Conservation (phyloP, 2,329 filamentous ascomycete species). For the Eutypella sp. region DNA sequence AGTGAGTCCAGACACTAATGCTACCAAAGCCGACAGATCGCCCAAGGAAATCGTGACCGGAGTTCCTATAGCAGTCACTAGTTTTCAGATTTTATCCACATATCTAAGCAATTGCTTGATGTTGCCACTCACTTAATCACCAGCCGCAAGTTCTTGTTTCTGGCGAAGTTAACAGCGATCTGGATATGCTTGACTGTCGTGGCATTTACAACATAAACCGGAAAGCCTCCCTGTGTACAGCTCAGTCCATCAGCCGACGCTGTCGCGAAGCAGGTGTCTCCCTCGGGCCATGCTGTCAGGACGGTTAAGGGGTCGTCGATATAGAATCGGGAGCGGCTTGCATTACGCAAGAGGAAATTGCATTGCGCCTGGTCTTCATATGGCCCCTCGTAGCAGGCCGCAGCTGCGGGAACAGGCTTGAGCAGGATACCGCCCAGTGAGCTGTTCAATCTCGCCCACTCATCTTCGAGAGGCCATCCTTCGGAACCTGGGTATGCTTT, state of each 20-base stretch:
- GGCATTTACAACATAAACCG: slow-evolving; percentile 34
- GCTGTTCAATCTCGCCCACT: slow-evolving; percentile 26
- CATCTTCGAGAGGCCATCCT: slow-evolving; percentile 24
- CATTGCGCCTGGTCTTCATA: slow-evolving; percentile 23
- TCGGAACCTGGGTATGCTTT: slow-evolving; percentile 24
- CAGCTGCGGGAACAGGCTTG: slow-evolving; percentile 25
- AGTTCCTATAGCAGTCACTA: slow-evolving; percentile 30
- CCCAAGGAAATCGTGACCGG: slow-evolving; percentile 42
- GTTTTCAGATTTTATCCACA: not conserved
- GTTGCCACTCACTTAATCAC: slow-evolving; percentile 31
- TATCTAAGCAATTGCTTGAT: not conserved
- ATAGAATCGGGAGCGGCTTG: slow-evolving; percentile 25
- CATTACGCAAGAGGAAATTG: slow-evolving; percentile 22
- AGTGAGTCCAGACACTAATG: slow-evolving; percentile 46
- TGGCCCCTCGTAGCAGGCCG: slow-evolving; percentile 27
- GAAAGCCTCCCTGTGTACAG: slow-evolving; percentile 34
- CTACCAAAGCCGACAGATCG: slow-evolving; percentile 42
- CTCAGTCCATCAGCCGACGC: slow-evolving; percentile 13
- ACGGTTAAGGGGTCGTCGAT: slow-evolving; percentile 28
- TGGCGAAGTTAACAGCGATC: slow-evolving; percentile 35
- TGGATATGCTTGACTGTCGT: slow-evolving; percentile 33
- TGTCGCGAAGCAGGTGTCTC: slow-evolving; percentile 29
- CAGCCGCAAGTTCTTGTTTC: slow-evolving; percentile 33
- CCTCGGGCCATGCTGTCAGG: slow-evolving; percentile 30
- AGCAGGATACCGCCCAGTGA: slow-evolving; percentile 27